phyloP scores from a whole-genome alignment of 306 rosid species.

The Casuarina glauca region DNA sequence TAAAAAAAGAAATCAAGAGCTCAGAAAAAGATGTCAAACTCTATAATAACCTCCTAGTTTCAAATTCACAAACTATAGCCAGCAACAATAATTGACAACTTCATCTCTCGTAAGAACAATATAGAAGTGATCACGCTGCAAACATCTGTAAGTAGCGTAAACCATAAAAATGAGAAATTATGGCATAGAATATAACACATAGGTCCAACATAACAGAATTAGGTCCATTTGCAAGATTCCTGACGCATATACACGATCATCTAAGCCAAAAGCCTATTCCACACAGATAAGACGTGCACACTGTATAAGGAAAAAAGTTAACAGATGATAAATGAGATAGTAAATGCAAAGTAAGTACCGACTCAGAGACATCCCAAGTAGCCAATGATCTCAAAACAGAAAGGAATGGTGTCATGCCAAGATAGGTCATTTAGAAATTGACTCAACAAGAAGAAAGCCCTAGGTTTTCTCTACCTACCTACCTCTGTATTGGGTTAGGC shows the following conservation, averaged over 20 bases:
- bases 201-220: not conserved
- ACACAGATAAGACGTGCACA: not conserved
- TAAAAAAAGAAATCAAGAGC: not conserved
- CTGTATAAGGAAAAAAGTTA: not conserved
- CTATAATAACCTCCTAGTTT: not conserved
- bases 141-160: not conserved
- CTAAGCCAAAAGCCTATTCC: not conserved
- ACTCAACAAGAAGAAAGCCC: not conserved
- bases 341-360: not conserved
- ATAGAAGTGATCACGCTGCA: not conserved
- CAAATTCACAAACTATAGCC: slow-evolving; percentile 10
- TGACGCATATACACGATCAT: not conserved
- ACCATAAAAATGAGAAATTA: not conserved
- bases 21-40: not conserved
- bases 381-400: not conserved
- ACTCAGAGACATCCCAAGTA: not conserved
- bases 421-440: not conserved
- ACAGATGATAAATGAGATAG: not conserved
- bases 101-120: not conserved
- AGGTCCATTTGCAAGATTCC: not conserved
- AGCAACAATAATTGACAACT: slow-evolving; percentile 8
- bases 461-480: not conserved
- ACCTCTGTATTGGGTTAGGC: not conserved
- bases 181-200: not conserved
- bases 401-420: not conserved